Percentiles rank a stretch among this genome's conserved stretches.
These are phyloP conservation scores for Apiospora malaysiana DNA, from an alignment of 2,329 filamentous ascomycete species.

Conservation along the genomic window DNA sequence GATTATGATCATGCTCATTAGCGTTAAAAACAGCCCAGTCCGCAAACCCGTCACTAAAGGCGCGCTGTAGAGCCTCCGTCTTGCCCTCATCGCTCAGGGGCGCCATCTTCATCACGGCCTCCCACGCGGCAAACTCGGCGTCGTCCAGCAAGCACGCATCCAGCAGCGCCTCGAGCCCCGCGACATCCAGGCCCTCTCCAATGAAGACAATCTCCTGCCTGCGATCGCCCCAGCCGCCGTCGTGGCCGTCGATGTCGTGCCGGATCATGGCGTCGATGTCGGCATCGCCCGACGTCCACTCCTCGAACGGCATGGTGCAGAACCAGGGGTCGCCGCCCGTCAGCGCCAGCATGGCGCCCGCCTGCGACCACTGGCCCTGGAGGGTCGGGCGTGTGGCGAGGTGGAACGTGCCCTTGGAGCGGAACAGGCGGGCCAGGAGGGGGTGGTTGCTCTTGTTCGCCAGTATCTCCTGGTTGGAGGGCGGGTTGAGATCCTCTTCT, in stretches of 20 bases:
- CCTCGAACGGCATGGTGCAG: slow-evolving; percentile 59
- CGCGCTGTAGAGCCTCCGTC: slow-evolving; percentile 31
- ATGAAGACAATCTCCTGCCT: slow-evolving; percentile 78
- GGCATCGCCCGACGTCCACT: slow-evolving; percentile 54
- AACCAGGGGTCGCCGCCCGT: slow-evolving; percentile 64
- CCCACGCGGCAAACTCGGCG: slow-evolving; percentile 55
- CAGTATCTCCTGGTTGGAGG: slow-evolving; percentile 51
- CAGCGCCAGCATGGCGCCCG: slow-evolving; percentile 68
- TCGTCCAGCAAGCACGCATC: slow-evolving; percentile 69
- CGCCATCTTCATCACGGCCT: slow-evolving; percentile 33
- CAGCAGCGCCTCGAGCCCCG: slow-evolving; percentile 51
- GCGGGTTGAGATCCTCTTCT: slow-evolving; percentile 35
- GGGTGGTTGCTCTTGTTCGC: slow-evolving; percentile 61
- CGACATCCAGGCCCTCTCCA: slow-evolving; percentile 65
- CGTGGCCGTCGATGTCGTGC: slow-evolving; percentile 51
- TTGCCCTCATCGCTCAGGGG: slow-evolving; percentile 25
- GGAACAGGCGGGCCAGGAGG: slow-evolving; percentile 60
- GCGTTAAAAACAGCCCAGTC: slow-evolving; percentile 40
- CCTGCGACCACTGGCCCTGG: slow-evolving; percentile 61
- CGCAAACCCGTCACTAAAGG: slow-evolving; percentile 41
- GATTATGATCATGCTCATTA: slow-evolving; percentile 31
- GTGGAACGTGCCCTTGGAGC: slow-evolving; percentile 68
- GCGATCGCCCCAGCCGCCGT: slow-evolving; percentile 69
- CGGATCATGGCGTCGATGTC: slow-evolving; percentile 55
- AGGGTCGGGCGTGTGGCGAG: slow-evolving; percentile 62